phyloP scores from a whole-genome alignment of 2,329 filamentous ascomycete species.

The Salinomyces thailandicus region DNA sequence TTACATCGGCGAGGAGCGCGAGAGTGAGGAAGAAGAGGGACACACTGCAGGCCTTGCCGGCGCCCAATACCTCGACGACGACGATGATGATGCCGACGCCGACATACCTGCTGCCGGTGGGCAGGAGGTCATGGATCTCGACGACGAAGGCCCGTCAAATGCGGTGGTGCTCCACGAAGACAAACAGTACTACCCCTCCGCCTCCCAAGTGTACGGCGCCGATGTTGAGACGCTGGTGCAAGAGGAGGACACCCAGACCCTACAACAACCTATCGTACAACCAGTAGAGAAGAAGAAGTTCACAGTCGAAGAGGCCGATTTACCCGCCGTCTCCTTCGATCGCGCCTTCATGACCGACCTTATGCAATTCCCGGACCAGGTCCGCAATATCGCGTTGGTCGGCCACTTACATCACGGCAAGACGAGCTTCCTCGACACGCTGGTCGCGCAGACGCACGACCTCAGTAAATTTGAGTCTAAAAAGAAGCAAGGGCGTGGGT shows the following conservation, averaged over 20 bases:
- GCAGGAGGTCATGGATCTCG: conserved; percentile 88
- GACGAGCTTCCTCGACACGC: conserved; percentile 96
- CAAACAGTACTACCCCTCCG: conserved; percentile 99
- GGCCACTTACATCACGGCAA: conserved; percentile 96
- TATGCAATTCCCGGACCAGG: conserved; percentile 92
- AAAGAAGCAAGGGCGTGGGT: conserved; percentile 62
- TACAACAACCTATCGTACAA: conserved; percentile 85
- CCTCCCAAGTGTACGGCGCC: conserved; percentile 84
- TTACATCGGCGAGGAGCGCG: conserved; percentile 88
- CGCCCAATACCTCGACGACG: conserved; percentile 71
- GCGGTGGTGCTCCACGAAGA: conserved; percentile 97
- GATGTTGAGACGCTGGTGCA: conserved; percentile 94
- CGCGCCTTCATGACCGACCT: conserved; percentile 89
- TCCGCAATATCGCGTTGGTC: conserved; percentile 81
- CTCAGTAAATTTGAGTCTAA: conserved; percentile 55
- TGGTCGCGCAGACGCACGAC: conserved; percentile 91
- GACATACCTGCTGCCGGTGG: conserved; percentile 49
- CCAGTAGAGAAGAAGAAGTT: conserved; percentile 95
- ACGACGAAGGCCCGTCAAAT: conserved; percentile 84
- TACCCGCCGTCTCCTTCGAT: conserved; percentile 80
- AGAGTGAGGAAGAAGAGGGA: conserved; percentile 67
- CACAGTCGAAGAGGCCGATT: conserved; percentile 82
- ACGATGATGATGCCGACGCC: conserved; percentile 43
- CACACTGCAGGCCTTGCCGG: conserved; percentile 58
- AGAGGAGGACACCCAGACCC: conserved; percentile 90